Conservation (phyloP, 2,329 filamentous ascomycete genomes). For the Ascocoryne sarcoides region DNA sequence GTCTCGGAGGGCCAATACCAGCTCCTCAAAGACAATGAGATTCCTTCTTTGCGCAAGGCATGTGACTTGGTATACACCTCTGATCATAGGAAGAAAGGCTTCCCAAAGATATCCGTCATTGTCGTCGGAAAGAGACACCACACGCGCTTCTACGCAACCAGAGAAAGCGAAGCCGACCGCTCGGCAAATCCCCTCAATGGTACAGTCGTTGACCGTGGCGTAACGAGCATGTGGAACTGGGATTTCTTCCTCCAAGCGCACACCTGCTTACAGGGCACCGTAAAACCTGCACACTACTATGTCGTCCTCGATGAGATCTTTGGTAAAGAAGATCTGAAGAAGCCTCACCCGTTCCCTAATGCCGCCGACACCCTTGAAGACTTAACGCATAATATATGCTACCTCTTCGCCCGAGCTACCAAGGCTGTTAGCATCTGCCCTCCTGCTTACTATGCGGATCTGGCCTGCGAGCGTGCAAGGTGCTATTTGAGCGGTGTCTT, state of each 20-base stretch:
- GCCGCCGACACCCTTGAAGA: conserved; percentile 59
- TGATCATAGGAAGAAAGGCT: conserved; percentile 33
- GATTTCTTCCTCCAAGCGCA: conserved; percentile 82
- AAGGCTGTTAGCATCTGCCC: conserved; percentile 79
- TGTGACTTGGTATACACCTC: conserved; percentile 49
- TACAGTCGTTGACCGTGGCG: conserved; percentile 73
- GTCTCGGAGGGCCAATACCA: conserved; percentile 77
- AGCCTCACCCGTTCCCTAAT: conserved; percentile 18
- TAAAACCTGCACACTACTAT: conserved; percentile 72
- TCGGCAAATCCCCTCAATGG: conserved; percentile 61
- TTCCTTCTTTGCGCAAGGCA: conserved; percentile 54
- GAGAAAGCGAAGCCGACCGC: conserved; percentile 37
- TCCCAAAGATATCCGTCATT: conserved; percentile 59
- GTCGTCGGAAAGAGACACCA: conserved; percentile 82
- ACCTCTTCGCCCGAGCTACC: conserved; percentile 72
- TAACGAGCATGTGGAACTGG: conserved; percentile 65
- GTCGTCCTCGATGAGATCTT: conserved; percentile 63
- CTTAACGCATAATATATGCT: conserved; percentile 69
- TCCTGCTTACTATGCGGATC: conserved; percentile 80
- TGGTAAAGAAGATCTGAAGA: conserved; percentile 23
- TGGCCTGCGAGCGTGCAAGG: conserved; percentile 68
- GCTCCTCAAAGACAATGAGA: conserved; percentile 56
- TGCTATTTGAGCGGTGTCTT: conserved; percentile 60
- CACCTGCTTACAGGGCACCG: conserved; percentile 71
- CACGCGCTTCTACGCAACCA: conserved; percentile 71